phyloP scores from a whole-genome alignment of 164 flowering plant species.

The Hamamelis virginiana region DNA sequence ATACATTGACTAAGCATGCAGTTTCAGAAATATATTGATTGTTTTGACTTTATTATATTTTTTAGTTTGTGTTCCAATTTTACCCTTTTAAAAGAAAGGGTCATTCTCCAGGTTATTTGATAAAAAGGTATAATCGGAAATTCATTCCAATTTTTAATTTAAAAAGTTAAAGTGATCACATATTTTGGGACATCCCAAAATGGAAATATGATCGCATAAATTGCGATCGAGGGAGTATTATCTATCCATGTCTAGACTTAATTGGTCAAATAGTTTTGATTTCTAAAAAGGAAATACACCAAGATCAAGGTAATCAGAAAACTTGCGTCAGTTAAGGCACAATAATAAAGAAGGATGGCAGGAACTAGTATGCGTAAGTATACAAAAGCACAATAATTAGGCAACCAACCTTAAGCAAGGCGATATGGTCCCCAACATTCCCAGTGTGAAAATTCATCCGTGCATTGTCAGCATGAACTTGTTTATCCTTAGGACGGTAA shows the following conservation, averaged over 20 bases:
- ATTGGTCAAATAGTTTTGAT: not conserved
- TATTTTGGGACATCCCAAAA: too few species aligned
- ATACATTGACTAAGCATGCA: too few species aligned
- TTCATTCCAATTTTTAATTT: too few species aligned
- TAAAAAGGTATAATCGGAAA: too few species aligned
- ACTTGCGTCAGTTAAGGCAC: not conserved
- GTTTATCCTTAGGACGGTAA: conserved; percentile 96
- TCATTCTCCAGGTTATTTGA: too few species aligned
- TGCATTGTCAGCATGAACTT: conserved; percentile 98
- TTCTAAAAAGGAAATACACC: not conserved
- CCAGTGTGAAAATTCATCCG: conserved; percentile 92
- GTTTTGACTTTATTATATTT: too few species aligned
- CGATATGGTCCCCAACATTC: conserved; percentile 97
- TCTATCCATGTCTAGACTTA: not conserved
- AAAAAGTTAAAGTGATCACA: too few species aligned
- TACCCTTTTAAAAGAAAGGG: too few species aligned
- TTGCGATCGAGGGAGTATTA: too few species aligned
- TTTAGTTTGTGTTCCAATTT: too few species aligned
- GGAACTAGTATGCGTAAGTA: not conserved
- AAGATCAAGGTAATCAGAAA: not conserved
- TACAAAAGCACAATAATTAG: not conserved
- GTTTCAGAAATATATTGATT: too few species aligned
- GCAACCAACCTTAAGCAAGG: conserved; percentile 73
- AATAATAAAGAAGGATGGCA: not conserved
- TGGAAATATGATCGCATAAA: too few species aligned